A percentile compares a stretch with the other conserved stretches of the same genome.
Evolutionary conservation across 768 basidiomycete species (phyloP).

Genomic region (Calocybe gangraenosa): DNA sequence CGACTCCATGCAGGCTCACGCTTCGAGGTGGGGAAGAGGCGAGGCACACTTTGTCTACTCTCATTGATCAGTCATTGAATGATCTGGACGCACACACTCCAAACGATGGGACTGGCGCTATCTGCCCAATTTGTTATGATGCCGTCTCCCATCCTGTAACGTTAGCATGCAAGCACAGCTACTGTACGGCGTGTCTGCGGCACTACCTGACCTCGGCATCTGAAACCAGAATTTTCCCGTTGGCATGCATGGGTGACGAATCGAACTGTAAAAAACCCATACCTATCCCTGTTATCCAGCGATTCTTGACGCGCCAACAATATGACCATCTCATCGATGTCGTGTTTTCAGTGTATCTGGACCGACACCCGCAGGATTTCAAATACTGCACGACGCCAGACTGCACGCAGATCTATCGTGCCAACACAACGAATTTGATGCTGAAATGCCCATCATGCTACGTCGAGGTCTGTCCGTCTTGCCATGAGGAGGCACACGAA

Average conservation of each 20-base stretch:
- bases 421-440: conserved; percentile 19
- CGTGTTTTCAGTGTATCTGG: conserved; percentile 52
- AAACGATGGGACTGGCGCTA: conserved; percentile 8
- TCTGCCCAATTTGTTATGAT: conserved; percentile 57
- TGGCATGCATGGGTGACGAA: conserved; percentile 60
- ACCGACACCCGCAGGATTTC: conserved; percentile 50
- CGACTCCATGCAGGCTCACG: conserved; percentile 35
- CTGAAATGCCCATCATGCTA: conserved; percentile 54
- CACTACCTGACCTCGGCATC: conserved; percentile 42
- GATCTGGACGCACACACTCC: conserved; percentile 7
- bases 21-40: conserved; percentile 57
- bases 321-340: conserved; percentile 53
- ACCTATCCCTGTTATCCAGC: conserved; percentile 47
- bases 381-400: conserved; percentile 71
- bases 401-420: conserved; percentile 62
- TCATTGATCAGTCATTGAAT: conserved; percentile 38
- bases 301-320: conserved; percentile 43
- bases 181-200: conserved; percentile 44
- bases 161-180: conserved; percentile 45
- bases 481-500: conserved; percentile 46
- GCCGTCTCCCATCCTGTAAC: conserved; percentile 33
- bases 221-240: conserved; percentile 47
- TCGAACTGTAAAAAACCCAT: conserved; percentile 51
- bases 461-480: conserved; percentile 40
- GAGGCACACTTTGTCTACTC: conserved; percentile 37